Base-by-base conservation (phyloP, 805 yeast species). In the Clavispora fructus region DNA sequence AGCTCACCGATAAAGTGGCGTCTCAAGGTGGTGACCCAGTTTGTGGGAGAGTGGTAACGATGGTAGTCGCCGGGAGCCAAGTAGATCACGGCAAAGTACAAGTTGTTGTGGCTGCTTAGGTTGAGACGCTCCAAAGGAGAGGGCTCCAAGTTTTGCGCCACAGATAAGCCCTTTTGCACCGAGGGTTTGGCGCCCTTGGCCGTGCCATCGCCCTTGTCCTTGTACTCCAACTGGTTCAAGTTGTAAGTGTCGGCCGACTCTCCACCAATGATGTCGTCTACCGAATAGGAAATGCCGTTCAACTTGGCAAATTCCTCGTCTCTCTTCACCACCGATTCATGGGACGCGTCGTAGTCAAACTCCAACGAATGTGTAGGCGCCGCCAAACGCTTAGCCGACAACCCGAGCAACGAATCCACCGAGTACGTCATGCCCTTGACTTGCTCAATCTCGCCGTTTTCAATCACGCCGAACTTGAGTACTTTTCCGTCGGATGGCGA, bases 21-120 rank as follows among this genome's bases (percentile, higher is more conserved):
- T 61, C 99, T 83, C 44, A 87, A 64, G 14, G 94, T 88, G 40
- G 95, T 83, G 17, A 94, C 97, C 99, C 99, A 94, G 62, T 87
- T 85, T 1, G 89, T 79, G 3, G 99, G 99, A 10, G 98, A 88
- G 64, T 94, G 99, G 69, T 85, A 94, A 51, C 95, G 84, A 67
- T 94, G 99, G 66, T 94, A 94, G 63, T 94, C 99, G 35, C 99
- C 99, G 0, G 99, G 99, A 0, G 98, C 97, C 44, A 94, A 74
- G 62, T 94, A 94, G 16, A 94, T 88, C 16, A 94, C 99, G 1
- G 96, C 85, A 64, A 85, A 94, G 59, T 76, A 92, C 46, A 94
- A 71, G 55, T 81, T 78, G 44, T 81, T 85, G 37, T 78, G 76
- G 11, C 46, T 52, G 49, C 64, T 58, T 7, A 52, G 47, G 19